Evolutionary conservation across 1,284 basidiomycete genomes (phyloP).

Genomic region (Cutaneotrichosporon mucoides): DNA sequence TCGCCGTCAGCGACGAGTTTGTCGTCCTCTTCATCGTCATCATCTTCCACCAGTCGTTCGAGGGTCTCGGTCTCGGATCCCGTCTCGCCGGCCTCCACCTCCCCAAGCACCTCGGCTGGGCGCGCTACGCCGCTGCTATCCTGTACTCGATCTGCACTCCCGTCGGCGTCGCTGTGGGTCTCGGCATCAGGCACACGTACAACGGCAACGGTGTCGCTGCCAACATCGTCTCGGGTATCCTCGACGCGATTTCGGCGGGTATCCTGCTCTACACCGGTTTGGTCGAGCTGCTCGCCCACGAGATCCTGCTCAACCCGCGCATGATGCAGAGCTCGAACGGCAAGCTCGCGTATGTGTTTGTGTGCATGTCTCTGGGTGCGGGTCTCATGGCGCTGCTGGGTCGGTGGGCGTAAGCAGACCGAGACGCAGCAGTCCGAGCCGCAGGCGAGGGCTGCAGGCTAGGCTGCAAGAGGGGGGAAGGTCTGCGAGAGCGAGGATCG

Average conservation of each 20-base stretch:
- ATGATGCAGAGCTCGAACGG: conserved; percentile 66
- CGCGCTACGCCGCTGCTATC: conserved; percentile 63
- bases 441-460: too few relatives aligned
- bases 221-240: conserved; percentile 72
- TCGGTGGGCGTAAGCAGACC: conserved; percentile 63
- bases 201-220: conserved; percentile 72
- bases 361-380: conserved; percentile 70
- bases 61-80: conserved; percentile 84
- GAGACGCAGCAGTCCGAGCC: too few relatives aligned
- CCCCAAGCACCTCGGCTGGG: conserved; percentile 57
- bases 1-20: conserved; percentile 79
- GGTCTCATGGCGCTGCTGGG: conserved; percentile 81
- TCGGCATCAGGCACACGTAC: conserved; percentile 75
- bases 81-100: conserved; percentile 67
- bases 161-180: conserved; percentile 64
- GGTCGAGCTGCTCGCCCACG: conserved; percentile 88
- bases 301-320: conserved; percentile 80
- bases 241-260: conserved; percentile 81
- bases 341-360: conserved; percentile 65
- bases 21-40: conserved; percentile 83
- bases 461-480: too few relatives aligned
- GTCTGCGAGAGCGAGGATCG: too few relatives aligned
- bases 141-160: conserved; percentile 72
- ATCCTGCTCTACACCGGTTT: conserved; percentile 85
- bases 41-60: conserved; percentile 85